Conservation (phyloP, 2,329 filamentous ascomycete genomes). For the Furcasterigmium furcatum region DNA sequence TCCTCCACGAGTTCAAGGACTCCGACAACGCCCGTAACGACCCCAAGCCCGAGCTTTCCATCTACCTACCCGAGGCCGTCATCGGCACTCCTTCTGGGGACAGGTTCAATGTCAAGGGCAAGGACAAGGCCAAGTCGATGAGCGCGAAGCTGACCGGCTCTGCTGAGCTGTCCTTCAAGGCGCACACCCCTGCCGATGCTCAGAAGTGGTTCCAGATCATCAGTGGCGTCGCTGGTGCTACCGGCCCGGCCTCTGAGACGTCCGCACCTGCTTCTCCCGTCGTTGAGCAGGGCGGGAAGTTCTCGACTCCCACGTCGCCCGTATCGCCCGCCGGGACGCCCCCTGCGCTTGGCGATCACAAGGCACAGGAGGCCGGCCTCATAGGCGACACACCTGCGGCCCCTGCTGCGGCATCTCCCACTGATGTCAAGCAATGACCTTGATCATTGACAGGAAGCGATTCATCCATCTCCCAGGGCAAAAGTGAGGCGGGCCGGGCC, state of each 20-base stretch:
- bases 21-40: conserved; percentile 71
- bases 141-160: conserved; percentile 76
- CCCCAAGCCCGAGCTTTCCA: conserved; percentile 78
- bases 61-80: conserved; percentile 88
- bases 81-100: conserved; percentile 69
- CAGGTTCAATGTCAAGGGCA: conserved; percentile 95
- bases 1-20: conserved; percentile 94
- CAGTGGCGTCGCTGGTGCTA: conserved; percentile 52
- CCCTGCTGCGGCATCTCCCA: conserved; percentile 3
- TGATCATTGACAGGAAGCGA: too few relatives aligned
- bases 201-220: conserved; percentile 83
- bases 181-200: conserved; percentile 75
- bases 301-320: conserved; percentile 13
- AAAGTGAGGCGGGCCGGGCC: conserved; percentile 1
- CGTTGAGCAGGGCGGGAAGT: conserved; percentile 22
- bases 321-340: conserved; percentile 12
- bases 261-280: conserved; percentile 27
- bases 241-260: conserved; percentile 28
- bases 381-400: conserved; percentile 21
- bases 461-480: too few relatives aligned
- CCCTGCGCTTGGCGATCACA: conserved; percentile 21
- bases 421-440: conserved; percentile 1
- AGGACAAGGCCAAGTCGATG: conserved; percentile 79
- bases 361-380: conserved; percentile 46
- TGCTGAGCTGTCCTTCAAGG: conserved; percentile 84